A percentile compares a stretch with the other conserved stretches of the same genome.
Conservation (phyloP, 768 basidiomycete species). For the Lactifluus volemus region DNA sequence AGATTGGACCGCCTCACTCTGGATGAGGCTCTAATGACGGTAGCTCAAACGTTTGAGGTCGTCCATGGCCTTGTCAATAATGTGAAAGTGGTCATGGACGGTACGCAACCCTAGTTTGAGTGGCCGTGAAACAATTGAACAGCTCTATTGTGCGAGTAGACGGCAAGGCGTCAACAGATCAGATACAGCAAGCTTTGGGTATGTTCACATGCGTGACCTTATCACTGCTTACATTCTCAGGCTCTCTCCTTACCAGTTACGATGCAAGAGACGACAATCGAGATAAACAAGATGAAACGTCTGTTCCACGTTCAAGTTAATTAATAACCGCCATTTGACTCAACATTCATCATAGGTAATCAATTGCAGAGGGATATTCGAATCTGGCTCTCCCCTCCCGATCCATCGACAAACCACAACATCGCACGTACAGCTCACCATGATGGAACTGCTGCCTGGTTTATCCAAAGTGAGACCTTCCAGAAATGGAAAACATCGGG, state of each 20-base stretch:
- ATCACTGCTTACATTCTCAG: too few species aligned
- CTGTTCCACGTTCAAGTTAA: too few species aligned
- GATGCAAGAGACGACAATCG: background rate
- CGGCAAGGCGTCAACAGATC: background rate
- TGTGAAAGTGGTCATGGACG: too few species aligned
- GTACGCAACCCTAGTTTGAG: too few species aligned
- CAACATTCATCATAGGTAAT: background rate
- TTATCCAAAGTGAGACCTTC: background rate
- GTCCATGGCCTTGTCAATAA: too few species aligned
- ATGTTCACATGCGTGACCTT: background rate
- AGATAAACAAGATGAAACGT: background rate
- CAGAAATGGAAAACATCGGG: background rate
- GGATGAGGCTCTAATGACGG: too few species aligned
- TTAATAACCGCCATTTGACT: background rate
- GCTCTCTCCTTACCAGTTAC: background rate
- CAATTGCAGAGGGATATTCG: background rate
- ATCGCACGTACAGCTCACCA: background rate
- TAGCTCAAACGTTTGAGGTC: too few species aligned
- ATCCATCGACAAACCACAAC: constrained; percentile 1
- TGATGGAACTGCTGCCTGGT: background rate
- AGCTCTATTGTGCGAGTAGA: background rate
- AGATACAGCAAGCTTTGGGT: background rate
- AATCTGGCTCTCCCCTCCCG: background rate
- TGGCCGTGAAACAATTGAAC: too few species aligned
- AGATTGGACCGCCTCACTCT: too few species aligned